Conservation (phyloP, 495 filamentous ascomycete species). For the Penicillium egyptiacum region DNA sequence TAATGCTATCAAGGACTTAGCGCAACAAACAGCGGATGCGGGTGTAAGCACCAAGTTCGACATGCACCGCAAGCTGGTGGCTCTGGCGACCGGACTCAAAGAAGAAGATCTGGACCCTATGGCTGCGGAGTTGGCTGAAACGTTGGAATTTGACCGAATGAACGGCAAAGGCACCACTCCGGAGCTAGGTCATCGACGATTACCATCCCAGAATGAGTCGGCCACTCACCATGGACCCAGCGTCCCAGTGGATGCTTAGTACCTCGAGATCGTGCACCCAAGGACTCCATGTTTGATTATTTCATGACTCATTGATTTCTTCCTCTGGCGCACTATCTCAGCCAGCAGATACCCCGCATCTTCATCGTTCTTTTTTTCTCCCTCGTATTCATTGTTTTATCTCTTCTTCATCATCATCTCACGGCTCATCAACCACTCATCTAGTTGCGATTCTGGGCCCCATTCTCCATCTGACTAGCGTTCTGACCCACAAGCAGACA, state of each 20-base stretch:
- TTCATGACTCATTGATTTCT: slow-evolving; percentile 37
- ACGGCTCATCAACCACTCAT: neutral
- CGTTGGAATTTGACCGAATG: slow-evolving; percentile 49
- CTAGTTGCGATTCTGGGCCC: neutral
- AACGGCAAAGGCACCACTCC: slow-evolving; percentile 40
- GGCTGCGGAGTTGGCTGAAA: slow-evolving; percentile 48
- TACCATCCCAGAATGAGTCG: slow-evolving; percentile 27
- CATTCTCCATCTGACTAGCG: neutral
- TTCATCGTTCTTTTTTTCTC: slow-evolving; percentile 17
- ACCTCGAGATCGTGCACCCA: neutral
- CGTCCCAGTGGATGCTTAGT: slow-evolving; percentile 42
- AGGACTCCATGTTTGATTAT: slow-evolving; percentile 12
- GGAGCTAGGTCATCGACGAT: slow-evolving; percentile 25
- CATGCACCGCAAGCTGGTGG: slow-evolving; percentile 53
- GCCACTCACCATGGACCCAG: slow-evolving; percentile 27
- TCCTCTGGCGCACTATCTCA: slow-evolving; percentile 26
- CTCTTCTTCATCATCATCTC: neutral
- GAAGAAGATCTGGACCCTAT: slow-evolving; percentile 52
- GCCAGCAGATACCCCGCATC: slow-evolving; percentile 30
- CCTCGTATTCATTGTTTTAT: slow-evolving; percentile 12
- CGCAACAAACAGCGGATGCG: slow-evolving; percentile 48
- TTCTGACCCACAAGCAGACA: neutral
- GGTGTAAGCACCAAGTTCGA: slow-evolving; percentile 54
- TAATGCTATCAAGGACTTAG: slow-evolving; percentile 43
- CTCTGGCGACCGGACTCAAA: slow-evolving; percentile 49